Conservation (phyloP, 345 rosid genomes). For the Citrus maxima region DNA sequence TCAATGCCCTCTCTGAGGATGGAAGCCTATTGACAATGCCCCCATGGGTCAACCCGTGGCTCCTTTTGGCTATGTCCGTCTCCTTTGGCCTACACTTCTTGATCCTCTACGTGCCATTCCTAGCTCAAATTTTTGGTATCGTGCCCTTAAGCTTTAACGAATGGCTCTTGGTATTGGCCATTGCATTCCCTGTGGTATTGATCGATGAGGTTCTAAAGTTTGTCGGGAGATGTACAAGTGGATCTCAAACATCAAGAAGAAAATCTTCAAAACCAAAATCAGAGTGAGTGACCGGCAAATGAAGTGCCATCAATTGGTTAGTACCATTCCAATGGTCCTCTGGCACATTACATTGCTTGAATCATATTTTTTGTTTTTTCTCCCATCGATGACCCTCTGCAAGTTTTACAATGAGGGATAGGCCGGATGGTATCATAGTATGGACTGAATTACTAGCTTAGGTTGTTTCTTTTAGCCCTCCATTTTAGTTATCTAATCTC, state of each 20-base stretch:
- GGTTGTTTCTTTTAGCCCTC: neutral
- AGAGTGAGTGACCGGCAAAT: constrained; percentile 24
- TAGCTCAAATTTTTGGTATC: constrained; percentile 57
- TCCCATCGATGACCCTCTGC: neutral
- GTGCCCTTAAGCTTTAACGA: constrained; percentile 70
- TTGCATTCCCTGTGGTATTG: constrained; percentile 57
- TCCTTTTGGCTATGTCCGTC: constrained; percentile 57
- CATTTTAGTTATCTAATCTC: neutral
- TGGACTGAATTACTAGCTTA: neutral
- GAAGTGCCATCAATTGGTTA: neutral
- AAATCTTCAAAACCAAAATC: constrained; percentile 38
- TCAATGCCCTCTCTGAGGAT: constrained; percentile 74
- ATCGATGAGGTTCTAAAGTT: constrained; percentile 53
- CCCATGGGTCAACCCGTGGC: constrained; percentile 80
- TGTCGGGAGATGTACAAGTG: constrained; percentile 36
- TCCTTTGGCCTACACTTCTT: constrained; percentile 66
- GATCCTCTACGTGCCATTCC: constrained; percentile 66
- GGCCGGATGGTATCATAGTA: too few relatives aligned
- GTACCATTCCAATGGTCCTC: neutral
- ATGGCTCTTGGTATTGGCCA: constrained; percentile 63
- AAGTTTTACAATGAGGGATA: neutral
- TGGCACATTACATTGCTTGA: neutral
- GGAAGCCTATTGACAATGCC: constrained; percentile 66
- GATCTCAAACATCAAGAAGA: constrained; percentile 17
- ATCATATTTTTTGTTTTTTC: neutral